A percentile compares a stretch with the other conserved stretches of the same genome.
These are phyloP conservation scores for Cordyceps cateniannulata DNA, from an alignment of 2,329 filamentous ascomycete species.

Conservation along the genomic window DNA sequence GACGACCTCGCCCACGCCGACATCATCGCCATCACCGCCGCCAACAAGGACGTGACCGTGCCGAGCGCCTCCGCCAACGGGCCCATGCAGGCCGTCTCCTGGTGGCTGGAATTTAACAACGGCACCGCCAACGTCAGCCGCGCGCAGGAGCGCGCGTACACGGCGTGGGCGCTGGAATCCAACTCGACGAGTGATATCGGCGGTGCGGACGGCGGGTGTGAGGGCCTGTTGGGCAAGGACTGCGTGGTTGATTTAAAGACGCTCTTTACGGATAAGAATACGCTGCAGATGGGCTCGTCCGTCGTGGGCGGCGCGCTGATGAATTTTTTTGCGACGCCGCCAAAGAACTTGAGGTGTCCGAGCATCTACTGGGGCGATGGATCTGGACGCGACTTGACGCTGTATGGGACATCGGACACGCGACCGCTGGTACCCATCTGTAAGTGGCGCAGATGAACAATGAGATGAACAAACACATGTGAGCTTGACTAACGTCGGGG, in stretches of 20 bases:
- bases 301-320: neutral
- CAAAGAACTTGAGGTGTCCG: neutral
- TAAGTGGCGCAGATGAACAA: neutral
- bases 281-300: neutral
- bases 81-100: conserved; percentile 8
- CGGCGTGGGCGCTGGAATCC: conserved; percentile 6
- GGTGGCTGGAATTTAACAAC: conserved; percentile 4
- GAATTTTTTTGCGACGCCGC: conserved; percentile 6
- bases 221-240: neutral
- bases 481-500: neutral
- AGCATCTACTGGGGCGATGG: neutral
- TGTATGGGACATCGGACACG: neutral
- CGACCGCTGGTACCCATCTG: neutral
- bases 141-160: conserved; percentile 6
- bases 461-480: neutral
- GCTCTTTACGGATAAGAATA: conserved; percentile 4
- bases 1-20: neutral
- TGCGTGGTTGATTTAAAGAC: neutral
- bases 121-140: conserved; percentile 1
- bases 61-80: neutral
- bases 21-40: conserved; percentile 8
- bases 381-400: neutral
- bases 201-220: conserved; percentile 10
- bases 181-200: conserved; percentile 5
- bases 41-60: neutral